Base-by-base conservation (phyloP, 1,139 yeast species). In the Taiozyma sp. region DNA sequence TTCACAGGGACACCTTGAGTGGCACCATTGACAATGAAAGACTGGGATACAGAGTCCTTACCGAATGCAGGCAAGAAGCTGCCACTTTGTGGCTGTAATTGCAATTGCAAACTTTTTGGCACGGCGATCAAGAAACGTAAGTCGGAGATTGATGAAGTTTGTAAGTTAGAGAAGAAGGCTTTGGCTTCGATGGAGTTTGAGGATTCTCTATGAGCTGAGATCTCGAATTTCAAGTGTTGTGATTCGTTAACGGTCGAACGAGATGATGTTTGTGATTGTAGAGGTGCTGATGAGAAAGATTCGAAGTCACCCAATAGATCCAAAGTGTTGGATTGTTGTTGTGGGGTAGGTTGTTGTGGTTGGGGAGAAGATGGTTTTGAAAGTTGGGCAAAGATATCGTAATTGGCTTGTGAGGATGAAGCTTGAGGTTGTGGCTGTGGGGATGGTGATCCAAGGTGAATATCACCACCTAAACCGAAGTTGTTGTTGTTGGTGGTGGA, bases 71-170 rank as follows among this genome's bases (percentile, higher is more conserved):
- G 72, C 19, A 91, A 63, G 14, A 68, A 60, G 50, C 79, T 82
- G 43, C 82, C 78, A 9, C 90, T 77, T 62, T 90, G 96, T 1
- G 96, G 84, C 52, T 80, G 75, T 70, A 92, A 77, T 47, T 74
- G 75, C 58, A 92, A 75, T 52, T 76, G 78, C 63, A 87, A 81
- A 24, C 79, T 67, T 65, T 87, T 88, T 47, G 97, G 95, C 41
- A 87, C 96, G 0, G 98, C 97, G 50, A 90, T 71, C 65, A 87
- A 76, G 63, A 90, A 84, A 59, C 81, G 81, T 46, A 92, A 69
- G 54, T 78, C 76, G 49, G 74, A 70, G 51, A 81, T 74, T 60
- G 75, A 76, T 53, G 74, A 74, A 60, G 70, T 70, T 54, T 65
- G 71, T 54, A 70, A 61, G 63, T 80, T 83, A 10, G 82, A 69